Evolutionary conservation across 495 filamentous ascomycete species (phyloP).

Genomic region (Aspergillus nanangensis): DNA sequence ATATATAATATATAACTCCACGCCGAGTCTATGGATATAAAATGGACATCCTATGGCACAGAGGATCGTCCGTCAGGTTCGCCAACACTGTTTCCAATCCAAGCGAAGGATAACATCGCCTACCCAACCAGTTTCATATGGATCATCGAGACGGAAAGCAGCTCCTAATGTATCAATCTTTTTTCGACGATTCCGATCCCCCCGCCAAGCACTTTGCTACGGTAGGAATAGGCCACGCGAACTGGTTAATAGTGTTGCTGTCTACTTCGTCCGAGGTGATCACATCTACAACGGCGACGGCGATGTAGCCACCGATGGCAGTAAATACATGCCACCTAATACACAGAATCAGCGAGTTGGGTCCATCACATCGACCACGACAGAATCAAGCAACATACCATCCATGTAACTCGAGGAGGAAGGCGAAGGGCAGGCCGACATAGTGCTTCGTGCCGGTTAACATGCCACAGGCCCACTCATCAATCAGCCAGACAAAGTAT

Average conservation of each 20-base stretch:
- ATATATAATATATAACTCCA: too few species aligned
- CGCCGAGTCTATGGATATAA: too few species aligned
- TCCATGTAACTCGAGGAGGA: conserved; percentile 53
- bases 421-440: conserved; percentile 42
- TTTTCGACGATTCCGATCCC: not conserved
- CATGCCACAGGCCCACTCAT: conserved; percentile 19
- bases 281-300: conserved; percentile 15
- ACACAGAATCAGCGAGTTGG: not conserved
- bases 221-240: conserved; percentile 8
- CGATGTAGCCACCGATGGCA: conserved; percentile 39
- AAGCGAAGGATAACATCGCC: too few species aligned
- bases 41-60: too few species aligned
- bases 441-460: conserved; percentile 8
- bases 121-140: too few species aligned
- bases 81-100: too few species aligned
- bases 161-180: not conserved
- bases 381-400: conserved; percentile 31
- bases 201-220: not conserved
- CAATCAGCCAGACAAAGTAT: conserved; percentile 21
- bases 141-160: too few species aligned
- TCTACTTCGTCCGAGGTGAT: conserved; percentile 3
- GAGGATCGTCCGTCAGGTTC: too few species aligned
- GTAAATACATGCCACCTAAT: conserved; percentile 52
- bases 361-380: not conserved
- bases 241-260: not conserved